A percentile compares a stretch with the other conserved stretches of the same genome.
These are phyloP conservation scores for Ogataea corticis DNA, from an alignment of 805 yeast species.

Conservation along the genomic window DNA sequence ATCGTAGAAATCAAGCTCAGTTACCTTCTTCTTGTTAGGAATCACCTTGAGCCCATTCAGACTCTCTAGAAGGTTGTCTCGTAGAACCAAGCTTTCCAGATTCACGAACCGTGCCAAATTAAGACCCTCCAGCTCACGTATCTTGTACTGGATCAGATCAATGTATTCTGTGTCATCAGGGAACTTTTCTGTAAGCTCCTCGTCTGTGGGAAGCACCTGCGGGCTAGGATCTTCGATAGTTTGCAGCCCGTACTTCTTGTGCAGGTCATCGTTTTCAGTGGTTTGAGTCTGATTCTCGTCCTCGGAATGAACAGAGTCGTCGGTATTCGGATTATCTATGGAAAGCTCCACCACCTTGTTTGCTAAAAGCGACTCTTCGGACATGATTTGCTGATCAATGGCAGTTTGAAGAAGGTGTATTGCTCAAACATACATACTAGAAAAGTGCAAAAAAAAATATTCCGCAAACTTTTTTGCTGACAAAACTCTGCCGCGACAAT, in stretches of 20 bases:
- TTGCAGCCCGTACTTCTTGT: conserved; percentile 32
- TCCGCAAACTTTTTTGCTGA: background rate
- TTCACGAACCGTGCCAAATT: conserved; percentile 55
- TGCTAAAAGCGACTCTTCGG: background rate
- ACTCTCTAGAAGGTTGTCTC: conserved; percentile 82
- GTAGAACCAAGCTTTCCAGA: conserved; percentile 63
- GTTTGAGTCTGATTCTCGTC: conserved; percentile 11
- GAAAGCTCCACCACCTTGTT: background rate
- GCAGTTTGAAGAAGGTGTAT: too few relatives aligned
- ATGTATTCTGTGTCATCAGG: conserved; percentile 59
- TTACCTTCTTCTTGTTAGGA: conserved; percentile 51
- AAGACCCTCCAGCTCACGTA: conserved; percentile 61
- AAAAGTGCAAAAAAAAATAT: background rate
- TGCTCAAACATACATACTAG: too few relatives aligned
- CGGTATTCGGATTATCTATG: background rate
- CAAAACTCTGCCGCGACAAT: too few relatives aligned
- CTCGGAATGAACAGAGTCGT: conserved; percentile 5
- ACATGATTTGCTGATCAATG: background rate
- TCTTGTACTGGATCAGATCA: conserved; percentile 71
- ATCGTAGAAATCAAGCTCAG: conserved; percentile 87
- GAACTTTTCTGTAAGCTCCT: conserved; percentile 57
- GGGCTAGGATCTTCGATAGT: conserved; percentile 42
- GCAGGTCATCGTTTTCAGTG: conserved; percentile 15
- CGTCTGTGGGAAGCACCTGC: conserved; percentile 67
- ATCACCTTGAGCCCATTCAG: conserved; percentile 67